A percentile compares a stretch with the other conserved stretches of the same genome.
Evolutionary conservation across 1,139 yeast genomes (phyloP).

Genomic region (Nakaseomyces kungkrabaensis): DNA sequence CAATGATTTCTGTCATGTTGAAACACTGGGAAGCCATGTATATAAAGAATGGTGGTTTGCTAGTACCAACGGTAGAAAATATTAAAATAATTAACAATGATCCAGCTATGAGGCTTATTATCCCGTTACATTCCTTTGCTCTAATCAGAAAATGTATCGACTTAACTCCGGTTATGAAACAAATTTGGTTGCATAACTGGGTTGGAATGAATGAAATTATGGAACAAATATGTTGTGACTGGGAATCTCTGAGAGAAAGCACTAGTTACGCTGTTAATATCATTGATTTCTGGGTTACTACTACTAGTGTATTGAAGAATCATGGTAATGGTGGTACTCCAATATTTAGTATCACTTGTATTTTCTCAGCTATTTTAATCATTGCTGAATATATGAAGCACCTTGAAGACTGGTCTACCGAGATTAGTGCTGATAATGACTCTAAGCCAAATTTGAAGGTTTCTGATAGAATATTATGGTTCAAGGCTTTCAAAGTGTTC

Average conservation of each 20-base stretch:
- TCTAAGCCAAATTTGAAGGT: constrained; percentile 23
- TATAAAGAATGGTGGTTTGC: constrained; percentile 50
- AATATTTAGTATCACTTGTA: constrained; percentile 59
- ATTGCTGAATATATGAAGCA: constrained; percentile 51
- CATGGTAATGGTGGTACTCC: constrained; percentile 60
- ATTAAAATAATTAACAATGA: constrained; percentile 40
- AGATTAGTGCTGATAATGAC: constrained; percentile 19
- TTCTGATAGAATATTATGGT: constrained; percentile 32
- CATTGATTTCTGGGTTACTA: constrained; percentile 59
- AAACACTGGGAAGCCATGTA: constrained; percentile 60
- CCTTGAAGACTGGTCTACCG: constrained; percentile 42
- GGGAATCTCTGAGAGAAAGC: constrained; percentile 43
- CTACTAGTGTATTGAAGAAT: constrained; percentile 51
- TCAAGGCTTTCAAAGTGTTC: constrained; percentile 34
- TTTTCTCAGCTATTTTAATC: constrained; percentile 49
- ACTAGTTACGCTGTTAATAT: constrained; percentile 49
- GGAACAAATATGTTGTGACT: constrained; percentile 34
- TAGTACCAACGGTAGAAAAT: constrained; percentile 38
- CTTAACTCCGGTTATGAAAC: constrained; percentile 47
- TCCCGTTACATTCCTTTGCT: constrained; percentile 55
- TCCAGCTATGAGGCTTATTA: constrained; percentile 50
- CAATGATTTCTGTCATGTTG: constrained; percentile 44
- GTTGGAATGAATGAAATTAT: constrained; percentile 48
- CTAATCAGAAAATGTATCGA: constrained; percentile 53
- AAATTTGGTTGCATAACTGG: constrained; percentile 59